phyloP scores from a whole-genome alignment of 106 monocot species.

The Dendrobium officinale region DNA sequence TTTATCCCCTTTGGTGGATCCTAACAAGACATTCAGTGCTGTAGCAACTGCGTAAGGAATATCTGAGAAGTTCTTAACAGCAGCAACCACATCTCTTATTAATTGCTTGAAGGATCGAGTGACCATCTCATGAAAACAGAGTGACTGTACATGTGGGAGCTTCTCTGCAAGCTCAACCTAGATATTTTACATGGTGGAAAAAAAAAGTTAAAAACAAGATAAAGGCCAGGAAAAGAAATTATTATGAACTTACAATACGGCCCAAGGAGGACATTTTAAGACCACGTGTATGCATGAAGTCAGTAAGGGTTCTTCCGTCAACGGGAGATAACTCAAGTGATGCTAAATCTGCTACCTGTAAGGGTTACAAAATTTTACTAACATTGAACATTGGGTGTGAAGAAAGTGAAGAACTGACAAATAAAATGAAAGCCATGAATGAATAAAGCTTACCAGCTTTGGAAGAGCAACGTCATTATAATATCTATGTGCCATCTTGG shows the following conservation, averaged over 20 bases:
- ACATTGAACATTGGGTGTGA: neutral
- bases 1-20: slow-evolving; percentile 30
- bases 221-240: neutral
- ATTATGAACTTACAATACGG: slow-evolving; percentile 52
- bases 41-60: slow-evolving; percentile 54
- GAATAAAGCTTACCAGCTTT: slow-evolving; percentile 56
- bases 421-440: neutral
- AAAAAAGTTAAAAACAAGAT: neutral
- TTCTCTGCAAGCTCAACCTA: slow-evolving; percentile 81
- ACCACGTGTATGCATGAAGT: slow-evolving; percentile 93
- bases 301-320: slow-evolving; percentile 83
- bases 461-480: slow-evolving; percentile 84
- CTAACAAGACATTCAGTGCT: slow-evolving; percentile 69
- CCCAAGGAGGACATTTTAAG: slow-evolving; percentile 83
- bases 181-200: slow-evolving; percentile 6
- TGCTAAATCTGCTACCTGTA: slow-evolving; percentile 89
- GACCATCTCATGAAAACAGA: slow-evolving; percentile 92
- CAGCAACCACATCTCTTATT: slow-evolving; percentile 62
- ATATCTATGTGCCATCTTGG: slow-evolving; percentile 59
- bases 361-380: neutral
- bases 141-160: slow-evolving; percentile 81
- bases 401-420: neutral
- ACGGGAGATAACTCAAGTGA: slow-evolving; percentile 94
- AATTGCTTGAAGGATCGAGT: slow-evolving; percentile 78
- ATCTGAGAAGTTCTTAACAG: slow-evolving; percentile 40